Percentiles rank a stretch among this genome's conserved stretches.
phyloP scores from a whole-genome alignment of 805 yeast species.

The Sungouiozyma intestinalis region DNA sequence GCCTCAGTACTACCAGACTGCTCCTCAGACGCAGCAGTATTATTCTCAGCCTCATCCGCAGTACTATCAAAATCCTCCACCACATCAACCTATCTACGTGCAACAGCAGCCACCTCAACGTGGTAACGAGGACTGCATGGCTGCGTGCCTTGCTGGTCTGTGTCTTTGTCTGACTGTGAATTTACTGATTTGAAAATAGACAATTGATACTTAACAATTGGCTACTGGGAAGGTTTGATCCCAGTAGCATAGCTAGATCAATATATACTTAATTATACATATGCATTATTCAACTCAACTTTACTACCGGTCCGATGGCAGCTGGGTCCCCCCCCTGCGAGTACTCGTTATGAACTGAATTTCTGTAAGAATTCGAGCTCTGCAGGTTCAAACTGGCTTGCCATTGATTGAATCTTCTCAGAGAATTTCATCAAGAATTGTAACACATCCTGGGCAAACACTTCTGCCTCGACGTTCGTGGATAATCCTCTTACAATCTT shows the following conservation, averaged over 20 bases:
- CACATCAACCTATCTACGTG: constrained; percentile 42
- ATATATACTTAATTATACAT: not conserved
- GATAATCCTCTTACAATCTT: constrained; percentile 22
- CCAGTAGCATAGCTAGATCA: no score
- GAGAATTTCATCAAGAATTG: constrained; percentile 19
- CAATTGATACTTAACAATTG: no score
- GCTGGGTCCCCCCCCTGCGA: not conserved
- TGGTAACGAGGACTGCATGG: constrained; percentile 35
- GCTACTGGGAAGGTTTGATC: no score
- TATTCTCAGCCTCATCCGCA: constrained; percentile 31
- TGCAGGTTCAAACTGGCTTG: constrained; percentile 10
- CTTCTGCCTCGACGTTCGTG: constrained; percentile 20
- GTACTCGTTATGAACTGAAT: constrained; percentile 11
- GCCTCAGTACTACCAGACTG: constrained; percentile 8
- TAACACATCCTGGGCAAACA: constrained; percentile 23
- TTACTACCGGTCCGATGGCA: not conserved
- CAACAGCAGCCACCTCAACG: constrained; percentile 36
- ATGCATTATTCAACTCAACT: not conserved
- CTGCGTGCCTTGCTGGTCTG: constrained; percentile 44
- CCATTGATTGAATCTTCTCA: constrained; percentile 12
- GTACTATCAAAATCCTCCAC: constrained; percentile 32
- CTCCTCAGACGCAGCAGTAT: constrained; percentile 29
- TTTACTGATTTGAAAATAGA: constrained; percentile 32
- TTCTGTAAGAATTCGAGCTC: constrained; percentile 21
- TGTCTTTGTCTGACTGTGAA: constrained; percentile 49